These are phyloP conservation scores for Botrytis tulipae DNA, from an alignment of 2,329 filamentous ascomycete genomes.

Conservation along the genomic window DNA sequence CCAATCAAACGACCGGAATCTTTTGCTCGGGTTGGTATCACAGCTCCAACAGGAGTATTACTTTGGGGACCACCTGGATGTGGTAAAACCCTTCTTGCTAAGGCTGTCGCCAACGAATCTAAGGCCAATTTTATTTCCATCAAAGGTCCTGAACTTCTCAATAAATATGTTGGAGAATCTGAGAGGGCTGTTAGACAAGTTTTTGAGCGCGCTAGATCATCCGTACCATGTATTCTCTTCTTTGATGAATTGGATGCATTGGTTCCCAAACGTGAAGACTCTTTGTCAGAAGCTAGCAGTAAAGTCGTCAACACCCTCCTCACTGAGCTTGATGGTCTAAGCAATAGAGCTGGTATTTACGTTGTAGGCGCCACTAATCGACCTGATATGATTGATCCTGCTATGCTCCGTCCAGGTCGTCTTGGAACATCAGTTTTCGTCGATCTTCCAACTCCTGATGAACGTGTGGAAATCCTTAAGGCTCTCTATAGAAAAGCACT, in stretches of 20 bases:
- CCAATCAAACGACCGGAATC: slow-evolving; percentile 80
- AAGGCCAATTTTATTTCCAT: slow-evolving; percentile 98
- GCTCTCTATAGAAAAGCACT: slow-evolving; percentile 59
- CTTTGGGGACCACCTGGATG: slow-evolving; percentile 97
- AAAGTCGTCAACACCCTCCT: slow-evolving; percentile 93
- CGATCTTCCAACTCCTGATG: slow-evolving; percentile 74
- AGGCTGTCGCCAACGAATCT: slow-evolving; percentile 92
- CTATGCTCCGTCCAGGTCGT: slow-evolving; percentile 88
- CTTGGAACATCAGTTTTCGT: slow-evolving; percentile 88
- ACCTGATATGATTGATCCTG: slow-evolving; percentile 93
- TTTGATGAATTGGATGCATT: slow-evolving; percentile 97
- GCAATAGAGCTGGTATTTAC: slow-evolving; percentile 79
- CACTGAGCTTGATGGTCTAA: slow-evolving; percentile 87
- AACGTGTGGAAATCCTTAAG: slow-evolving; percentile 81
- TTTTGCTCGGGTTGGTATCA: slow-evolving; percentile 75
- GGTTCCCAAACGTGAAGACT: slow-evolving; percentile 77
- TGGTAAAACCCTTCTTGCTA: slow-evolving; percentile 93
- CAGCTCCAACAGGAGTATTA: slow-evolving; percentile 79
- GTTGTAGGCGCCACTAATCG: slow-evolving; percentile 94
- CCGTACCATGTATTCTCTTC: slow-evolving; percentile 91
- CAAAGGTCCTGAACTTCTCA: slow-evolving; percentile 92
- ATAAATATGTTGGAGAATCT: slow-evolving; percentile 97
- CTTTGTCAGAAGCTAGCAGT: slow-evolving; percentile 76
- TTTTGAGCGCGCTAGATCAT: slow-evolving; percentile 82
- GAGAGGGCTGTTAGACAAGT: slow-evolving; percentile 91